Evolutionary conservation across 768 basidiomycete species (phyloP), one percentile per base, ranked within the genome.

Genomic region (Pleurotus giganteus): DNA sequence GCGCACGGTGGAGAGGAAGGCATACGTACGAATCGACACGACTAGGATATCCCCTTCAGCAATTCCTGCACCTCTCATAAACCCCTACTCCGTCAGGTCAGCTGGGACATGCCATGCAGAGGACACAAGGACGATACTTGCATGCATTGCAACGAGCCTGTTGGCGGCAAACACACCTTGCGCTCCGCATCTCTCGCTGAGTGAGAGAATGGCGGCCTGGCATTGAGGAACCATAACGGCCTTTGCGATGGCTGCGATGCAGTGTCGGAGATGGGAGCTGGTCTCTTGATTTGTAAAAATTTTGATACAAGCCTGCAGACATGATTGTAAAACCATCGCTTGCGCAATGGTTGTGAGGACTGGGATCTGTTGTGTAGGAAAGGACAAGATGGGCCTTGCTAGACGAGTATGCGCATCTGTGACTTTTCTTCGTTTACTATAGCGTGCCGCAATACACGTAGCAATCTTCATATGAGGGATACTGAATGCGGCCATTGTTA

Each of bases 21-120:
- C 41, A 4, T 41, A 55, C 71, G 36, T 54, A 78, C 76, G 68
- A 29, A 75, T 75, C 17, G 67, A 71, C 2, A 78, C 42, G 1
- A 61, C 75, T 0, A 77, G 60, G 21, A 72, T 60, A 56, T 80
- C 78, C 21, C 78, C 78, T 63, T 80, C 78, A 3, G 78, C 76
- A 32, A 78, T 76, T 5, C 71, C 65, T 4, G 64, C 61, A 0
- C 76, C 75, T 4, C 75, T 70, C 49, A 74, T 61, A 9, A 71
- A 69, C 39, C 59, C 63, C 76, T 80, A 52, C n/a, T n/a, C n/a
- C n/a, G n/a, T n/a, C n/a, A 8, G 31, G 36, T 11, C 27, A 21
- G 11, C 13, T 9, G 32, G 28, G 12, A 41, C 4, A 42, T n/a
- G 15, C 9, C n/a, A 1, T 11, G 9, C 19, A 11, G 8, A 19